A percentile compares a stretch with the other conserved stretches of the same genome.
Conservation (phyloP, 345 rosid genomes). For the Viola odorata region DNA sequence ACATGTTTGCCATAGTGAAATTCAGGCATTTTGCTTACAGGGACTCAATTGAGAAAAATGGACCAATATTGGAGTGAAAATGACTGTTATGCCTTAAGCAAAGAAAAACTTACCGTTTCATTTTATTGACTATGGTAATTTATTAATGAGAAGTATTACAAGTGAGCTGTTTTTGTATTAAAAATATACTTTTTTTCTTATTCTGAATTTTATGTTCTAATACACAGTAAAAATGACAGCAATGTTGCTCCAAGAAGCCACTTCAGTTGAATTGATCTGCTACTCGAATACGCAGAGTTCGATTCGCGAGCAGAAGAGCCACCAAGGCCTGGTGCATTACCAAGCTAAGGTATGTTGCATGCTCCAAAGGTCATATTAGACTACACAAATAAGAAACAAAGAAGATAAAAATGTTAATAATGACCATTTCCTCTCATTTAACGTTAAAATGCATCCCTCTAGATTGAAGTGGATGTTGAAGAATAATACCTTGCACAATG, state of each 20-base stretch:
- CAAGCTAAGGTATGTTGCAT: conserved; percentile 29
- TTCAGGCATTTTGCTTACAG: too few species aligned
- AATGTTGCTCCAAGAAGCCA: conserved; percentile 17
- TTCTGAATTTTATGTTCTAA: background rate
- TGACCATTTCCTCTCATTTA: background rate
- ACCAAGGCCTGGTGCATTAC: conserved; percentile 14
- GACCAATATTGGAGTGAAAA: too few species aligned
- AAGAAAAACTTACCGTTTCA: too few species aligned
- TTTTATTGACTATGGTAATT: background rate
- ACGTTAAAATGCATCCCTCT: too few species aligned
- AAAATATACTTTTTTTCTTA: background rate
- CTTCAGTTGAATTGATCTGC: conserved; percentile 10
- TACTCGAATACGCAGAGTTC: conserved; percentile 24
- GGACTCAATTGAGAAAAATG: too few species aligned
- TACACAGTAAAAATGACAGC: conserved; percentile 10
- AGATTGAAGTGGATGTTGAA: too few species aligned
- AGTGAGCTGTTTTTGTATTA: background rate
- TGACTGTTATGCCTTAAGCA: too few species aligned
- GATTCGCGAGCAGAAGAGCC: conserved; percentile 8
- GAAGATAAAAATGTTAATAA: background rate
- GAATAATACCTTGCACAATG: conserved; percentile 23
- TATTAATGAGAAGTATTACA: conserved; percentile 2
- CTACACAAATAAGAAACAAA: conserved; percentile 22
- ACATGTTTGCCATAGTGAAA: too few species aligned
- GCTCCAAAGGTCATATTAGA: conserved; percentile 44